phyloP scores from a whole-genome alignment of 441 rosid species.

The Macaranga tanarius region DNA sequence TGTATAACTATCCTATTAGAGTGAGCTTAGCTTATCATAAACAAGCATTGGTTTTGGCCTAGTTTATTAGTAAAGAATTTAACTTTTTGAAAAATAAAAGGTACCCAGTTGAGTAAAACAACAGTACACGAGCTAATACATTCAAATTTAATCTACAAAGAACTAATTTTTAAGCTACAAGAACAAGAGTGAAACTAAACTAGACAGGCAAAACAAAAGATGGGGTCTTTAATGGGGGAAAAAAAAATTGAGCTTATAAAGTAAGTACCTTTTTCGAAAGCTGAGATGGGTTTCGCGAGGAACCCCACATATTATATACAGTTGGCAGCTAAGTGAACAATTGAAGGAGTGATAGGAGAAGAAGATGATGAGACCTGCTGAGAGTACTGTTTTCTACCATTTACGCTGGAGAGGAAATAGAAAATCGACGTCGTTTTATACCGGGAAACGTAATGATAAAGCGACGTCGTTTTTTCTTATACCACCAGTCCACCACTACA shows the following conservation, averaged over 20 bases:
- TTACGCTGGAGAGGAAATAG: no score
- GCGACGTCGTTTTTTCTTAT: neutral
- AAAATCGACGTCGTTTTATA: neutral
- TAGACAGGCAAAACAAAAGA: neutral
- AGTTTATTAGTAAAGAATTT: neutral
- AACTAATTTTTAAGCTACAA: neutral
- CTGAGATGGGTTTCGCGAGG: slow-evolving; percentile 39
- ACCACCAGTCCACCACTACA: no score
- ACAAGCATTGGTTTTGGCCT: no score
- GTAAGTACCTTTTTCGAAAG: slow-evolving; percentile 49
- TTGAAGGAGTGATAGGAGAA: neutral
- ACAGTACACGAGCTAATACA: no score
- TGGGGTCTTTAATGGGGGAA: neutral
- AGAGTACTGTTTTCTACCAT: neutral
- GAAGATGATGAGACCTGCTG: neutral
- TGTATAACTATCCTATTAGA: neutral
- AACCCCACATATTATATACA: slow-evolving; percentile 45
- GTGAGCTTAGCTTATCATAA: neutral
- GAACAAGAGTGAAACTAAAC: neutral
- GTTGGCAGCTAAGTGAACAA: neutral
- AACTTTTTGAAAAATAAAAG: neutral
- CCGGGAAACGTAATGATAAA: neutral
- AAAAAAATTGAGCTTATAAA: neutral
- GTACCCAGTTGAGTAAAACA: neutral
- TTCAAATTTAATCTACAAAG: neutral